A percentile compares a stretch with the other conserved stretches of the same genome.
Conservation (phyloP, 2,329 filamentous ascomycete genomes). For the Aureobasidium sp. region DNA sequence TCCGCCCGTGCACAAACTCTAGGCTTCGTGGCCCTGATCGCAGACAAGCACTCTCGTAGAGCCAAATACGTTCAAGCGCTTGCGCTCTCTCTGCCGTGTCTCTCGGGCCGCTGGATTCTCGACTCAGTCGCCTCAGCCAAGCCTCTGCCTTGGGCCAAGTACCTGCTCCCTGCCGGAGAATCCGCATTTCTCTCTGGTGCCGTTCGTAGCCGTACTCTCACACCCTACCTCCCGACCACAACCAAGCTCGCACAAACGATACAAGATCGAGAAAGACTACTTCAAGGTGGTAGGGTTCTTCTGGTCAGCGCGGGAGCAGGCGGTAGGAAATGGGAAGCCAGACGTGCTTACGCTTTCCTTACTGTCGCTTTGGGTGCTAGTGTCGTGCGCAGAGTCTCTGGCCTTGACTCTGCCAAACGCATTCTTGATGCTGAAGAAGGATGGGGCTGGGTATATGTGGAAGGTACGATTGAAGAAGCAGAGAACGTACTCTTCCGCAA, state of each 20-base stretch:
- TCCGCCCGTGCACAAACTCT: conserved; percentile 42
- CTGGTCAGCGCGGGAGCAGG: conserved; percentile 43
- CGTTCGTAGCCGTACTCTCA: conserved; percentile 63
- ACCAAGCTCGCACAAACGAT: conserved; percentile 53
- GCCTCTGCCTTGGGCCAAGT: conserved; percentile 67
- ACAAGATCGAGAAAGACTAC: conserved; percentile 29
- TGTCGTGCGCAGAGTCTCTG: conserved; percentile 55
- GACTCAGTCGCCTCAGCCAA: conserved; percentile 56
- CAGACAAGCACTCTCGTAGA: conserved; percentile 76
- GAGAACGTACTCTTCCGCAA: conserved; percentile 42
- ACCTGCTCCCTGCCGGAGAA: conserved; percentile 77
- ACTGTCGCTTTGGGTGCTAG: conserved; percentile 68
- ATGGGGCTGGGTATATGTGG: conserved; percentile 66
- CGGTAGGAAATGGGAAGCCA: conserved; percentile 48
- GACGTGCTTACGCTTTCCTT: conserved; percentile 70
- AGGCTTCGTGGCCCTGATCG: conserved; percentile 78
- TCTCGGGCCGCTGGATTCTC: conserved; percentile 73
- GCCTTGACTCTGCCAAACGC: conserved; percentile 55
- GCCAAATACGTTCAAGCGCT: conserved; percentile 93
- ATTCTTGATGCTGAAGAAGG: conserved; percentile 47
- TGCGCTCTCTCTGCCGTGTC: conserved; percentile 77
- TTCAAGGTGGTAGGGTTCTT: conserved; percentile 17
- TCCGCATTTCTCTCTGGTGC: conserved; percentile 69
- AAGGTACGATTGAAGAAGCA: conserved; percentile 52
- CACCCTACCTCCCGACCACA: conserved; percentile 48